These are phyloP conservation scores for Fragaria nilgerrensis DNA, from an alignment of 306 rosid genomes.

Conservation along the genomic window DNA sequence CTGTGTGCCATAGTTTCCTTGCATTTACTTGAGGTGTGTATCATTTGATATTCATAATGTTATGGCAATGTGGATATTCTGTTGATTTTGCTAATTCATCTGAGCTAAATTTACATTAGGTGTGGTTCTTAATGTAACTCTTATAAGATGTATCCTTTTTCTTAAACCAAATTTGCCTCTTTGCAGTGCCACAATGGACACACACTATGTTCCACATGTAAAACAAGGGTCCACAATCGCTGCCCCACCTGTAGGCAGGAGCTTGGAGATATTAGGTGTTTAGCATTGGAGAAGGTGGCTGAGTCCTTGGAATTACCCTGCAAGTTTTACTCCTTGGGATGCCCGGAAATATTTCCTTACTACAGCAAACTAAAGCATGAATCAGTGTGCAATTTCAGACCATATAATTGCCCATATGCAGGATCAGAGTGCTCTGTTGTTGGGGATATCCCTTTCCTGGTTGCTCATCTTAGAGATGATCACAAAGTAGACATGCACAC, in stretches of 20 bases:
- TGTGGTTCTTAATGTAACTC: neutral
- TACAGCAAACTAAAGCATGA: slow-evolving; percentile 98
- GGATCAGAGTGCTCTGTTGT: slow-evolving; percentile 92
- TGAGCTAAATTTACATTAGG: neutral
- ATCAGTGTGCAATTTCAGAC: slow-evolving; percentile 87
- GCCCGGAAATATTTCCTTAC: slow-evolving; percentile 96
- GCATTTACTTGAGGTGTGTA: neutral
- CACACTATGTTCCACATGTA: slow-evolving; percentile 93
- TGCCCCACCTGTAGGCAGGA: slow-evolving; percentile 99
- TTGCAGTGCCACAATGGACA: slow-evolving; percentile 99
- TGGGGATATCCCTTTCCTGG: slow-evolving; percentile 92
- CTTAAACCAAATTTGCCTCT: slow-evolving; percentile 13
- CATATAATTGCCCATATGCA: slow-evolving; percentile 95
- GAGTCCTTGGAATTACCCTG: slow-evolving; percentile 98
- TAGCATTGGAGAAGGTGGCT: slow-evolving; percentile 97
- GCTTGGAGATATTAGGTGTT: slow-evolving; percentile 98
- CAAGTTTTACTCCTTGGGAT: slow-evolving; percentile 83
- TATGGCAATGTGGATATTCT: neutral
- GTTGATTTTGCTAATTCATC: neutral
- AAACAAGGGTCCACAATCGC: slow-evolving; percentile 94
- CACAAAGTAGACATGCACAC: slow-evolving; percentile 99
- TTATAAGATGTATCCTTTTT: neutral
- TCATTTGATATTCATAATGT: neutral
- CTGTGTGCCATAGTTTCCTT: neutral
- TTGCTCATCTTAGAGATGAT: slow-evolving; percentile 95